Base-by-base conservation (phyloP, 2,329 filamentous ascomycete species). In the Aureobasidium sp. region DNA sequence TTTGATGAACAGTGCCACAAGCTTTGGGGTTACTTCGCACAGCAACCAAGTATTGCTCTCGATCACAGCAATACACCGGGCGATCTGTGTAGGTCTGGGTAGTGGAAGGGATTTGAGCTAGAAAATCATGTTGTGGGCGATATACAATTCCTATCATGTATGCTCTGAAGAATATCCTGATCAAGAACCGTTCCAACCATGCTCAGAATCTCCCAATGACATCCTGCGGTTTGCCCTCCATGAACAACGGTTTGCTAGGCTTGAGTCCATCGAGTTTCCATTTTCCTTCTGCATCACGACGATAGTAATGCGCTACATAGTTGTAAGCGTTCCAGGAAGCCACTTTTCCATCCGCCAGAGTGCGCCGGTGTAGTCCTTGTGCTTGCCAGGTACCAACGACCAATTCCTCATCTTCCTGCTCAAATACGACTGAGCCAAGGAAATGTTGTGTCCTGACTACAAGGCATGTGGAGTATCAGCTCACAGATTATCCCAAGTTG, bases 401-500 rank as follows among this genome's bases (percentile, higher is more conserved):
- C 7, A 13, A 1, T 3, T n/a, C 25, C 0, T 38, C 25, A n/a
- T 43, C 23, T 15, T 58, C 33, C 23, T 55, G 33, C 27, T 58
- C 54, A 8, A 58, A 58, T 8, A 58, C 13, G 15, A 45, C 54
- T 11, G 23, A 40, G 8, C 54, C 54, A 5, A 45, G 38, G 10
- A 58, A 45, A 25, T 58, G 38, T 31, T 58, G 54, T n/a, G 38
- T 58, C 10, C 31, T 58, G 6, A 58, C 54, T 58, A 9, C 18
- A 53, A 0, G 18, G n/a, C 7, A 13, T 13, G 33, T 36, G 13
- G 13, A 36, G 33, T 36, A 8, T 36, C 33, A 36, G n/a, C n/a
- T n/a, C n/a, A n/a, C n/a, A n/a, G n/a, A n/a, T n/a, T n/a, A n/a
- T n/a, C n/a, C n/a, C n/a, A n/a, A n/a, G n/a, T n/a, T n/a, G 11